phyloP scores from a whole-genome alignment of 2,329 filamentous ascomycete species.

The Alternaria viburni region DNA sequence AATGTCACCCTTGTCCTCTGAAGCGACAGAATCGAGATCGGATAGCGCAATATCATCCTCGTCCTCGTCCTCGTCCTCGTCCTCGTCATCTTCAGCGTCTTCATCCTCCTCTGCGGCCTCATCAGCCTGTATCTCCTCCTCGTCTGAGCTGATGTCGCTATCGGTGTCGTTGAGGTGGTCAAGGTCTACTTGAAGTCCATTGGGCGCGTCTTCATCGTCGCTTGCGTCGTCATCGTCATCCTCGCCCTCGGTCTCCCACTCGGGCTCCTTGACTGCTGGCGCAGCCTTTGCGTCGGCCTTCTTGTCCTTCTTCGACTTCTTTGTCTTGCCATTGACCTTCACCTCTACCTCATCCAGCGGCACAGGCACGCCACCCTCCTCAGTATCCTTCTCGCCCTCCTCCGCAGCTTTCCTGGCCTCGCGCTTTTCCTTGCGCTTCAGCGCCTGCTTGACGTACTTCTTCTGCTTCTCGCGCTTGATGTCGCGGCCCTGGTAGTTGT shows the following conservation, averaged over 20 bases:
- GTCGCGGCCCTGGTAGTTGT: constrained; percentile 66
- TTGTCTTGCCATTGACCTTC: constrained; percentile 39
- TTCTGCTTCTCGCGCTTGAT: constrained; percentile 73
- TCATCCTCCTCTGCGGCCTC: constrained; percentile 44
- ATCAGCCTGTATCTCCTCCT: constrained; percentile 36
- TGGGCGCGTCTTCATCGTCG: constrained; percentile 39
- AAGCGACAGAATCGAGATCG: constrained; percentile 78
- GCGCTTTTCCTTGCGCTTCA: constrained; percentile 14
- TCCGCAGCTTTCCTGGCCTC: constrained; percentile 7
- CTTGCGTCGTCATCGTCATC: constrained; percentile 48
- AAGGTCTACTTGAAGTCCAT: constrained; percentile 32
- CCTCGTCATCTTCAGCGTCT: constrained; percentile 43
- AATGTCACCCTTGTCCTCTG: constrained; percentile 83
- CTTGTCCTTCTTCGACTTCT: constrained; percentile 41
- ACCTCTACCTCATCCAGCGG: constrained; percentile 36
- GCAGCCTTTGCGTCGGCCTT: constrained; percentile 40
- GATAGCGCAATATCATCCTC: constrained; percentile 81
- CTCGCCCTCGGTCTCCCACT: constrained; percentile 42
- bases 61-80: constrained; percentile 58
- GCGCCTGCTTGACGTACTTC: constrained; percentile 18
- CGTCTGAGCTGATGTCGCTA: constrained; percentile 48
- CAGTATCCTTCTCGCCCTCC: constrained; percentile 24
- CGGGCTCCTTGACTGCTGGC: constrained; percentile 31
- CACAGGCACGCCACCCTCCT: constrained; percentile 38
- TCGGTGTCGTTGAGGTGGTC: constrained; percentile 50